Conservation (phyloP, 1,139 yeast genomes). For the Blastobotrys apis region DNA sequence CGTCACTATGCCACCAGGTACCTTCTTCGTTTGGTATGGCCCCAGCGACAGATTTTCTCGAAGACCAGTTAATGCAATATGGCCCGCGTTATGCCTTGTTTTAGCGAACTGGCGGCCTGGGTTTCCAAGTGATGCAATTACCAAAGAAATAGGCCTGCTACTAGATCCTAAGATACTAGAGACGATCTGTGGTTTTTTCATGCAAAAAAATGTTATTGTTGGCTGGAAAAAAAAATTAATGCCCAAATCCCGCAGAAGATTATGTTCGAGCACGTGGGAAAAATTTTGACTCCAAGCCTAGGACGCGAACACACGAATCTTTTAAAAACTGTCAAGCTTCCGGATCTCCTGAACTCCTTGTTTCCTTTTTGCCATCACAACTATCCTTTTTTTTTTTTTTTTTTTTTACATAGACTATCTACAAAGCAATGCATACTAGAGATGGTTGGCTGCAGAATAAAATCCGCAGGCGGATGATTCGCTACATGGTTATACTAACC, state of each 20-base stretch:
- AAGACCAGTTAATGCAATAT: constrained; percentile 40
- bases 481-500: neutral
- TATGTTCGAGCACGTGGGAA: too few relatives aligned
- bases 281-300: too few relatives aligned
- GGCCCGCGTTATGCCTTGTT: constrained; percentile 81
- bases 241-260: too few relatives aligned
- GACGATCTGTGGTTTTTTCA: constrained; percentile 11
- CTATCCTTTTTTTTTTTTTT: neutral
- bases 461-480: neutral
- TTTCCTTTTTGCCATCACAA: neutral
- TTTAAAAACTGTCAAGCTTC: too few relatives aligned
- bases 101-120: constrained; percentile 59
- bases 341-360: too few relatives aligned
- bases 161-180: constrained; percentile 4
- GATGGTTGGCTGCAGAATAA: neutral
- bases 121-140: constrained; percentile 58
- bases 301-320: too few relatives aligned
- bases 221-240: too few relatives aligned
- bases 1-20: constrained; percentile 17
- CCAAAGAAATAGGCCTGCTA: constrained; percentile 5
- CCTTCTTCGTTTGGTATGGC: constrained; percentile 13
- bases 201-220: too few relatives aligned
- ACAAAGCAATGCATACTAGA: neutral
- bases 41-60: constrained; percentile 19
- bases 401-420: neutral